These are phyloP conservation scores for Aureobasidium sp. DNA, from an alignment of 2,329 filamentous ascomycete species.

Conservation along the genomic window DNA sequence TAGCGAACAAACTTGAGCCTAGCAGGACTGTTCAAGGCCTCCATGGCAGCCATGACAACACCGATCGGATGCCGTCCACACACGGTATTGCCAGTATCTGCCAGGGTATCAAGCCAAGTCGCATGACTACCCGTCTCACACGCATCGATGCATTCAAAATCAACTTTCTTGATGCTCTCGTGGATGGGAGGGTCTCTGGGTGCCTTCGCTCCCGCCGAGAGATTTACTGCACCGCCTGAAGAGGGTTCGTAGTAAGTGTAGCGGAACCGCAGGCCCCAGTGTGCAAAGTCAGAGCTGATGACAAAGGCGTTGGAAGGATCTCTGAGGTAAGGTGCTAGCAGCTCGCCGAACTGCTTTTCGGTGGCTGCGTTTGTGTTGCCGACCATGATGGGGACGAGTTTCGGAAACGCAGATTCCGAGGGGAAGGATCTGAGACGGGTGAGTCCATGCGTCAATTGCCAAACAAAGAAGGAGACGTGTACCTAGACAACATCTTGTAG, in stretches of 20 bases:
- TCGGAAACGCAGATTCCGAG: constrained; percentile 54
- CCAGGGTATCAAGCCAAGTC: constrained; percentile 61
- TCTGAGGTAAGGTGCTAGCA: constrained; percentile 71
- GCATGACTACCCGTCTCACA: constrained; percentile 70
- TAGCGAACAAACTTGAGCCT: constrained; percentile 76
- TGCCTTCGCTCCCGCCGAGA: constrained; percentile 36
- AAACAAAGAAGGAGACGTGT: not conserved
- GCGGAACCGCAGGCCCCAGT: constrained; percentile 80
- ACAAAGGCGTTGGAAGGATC: constrained; percentile 76
- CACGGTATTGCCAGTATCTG: constrained; percentile 77
- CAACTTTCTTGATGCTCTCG: constrained; percentile 74
- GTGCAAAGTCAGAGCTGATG: constrained; percentile 92
- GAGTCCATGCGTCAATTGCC: not conserved
- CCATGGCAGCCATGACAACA: constrained; percentile 80
- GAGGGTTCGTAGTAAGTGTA: constrained; percentile 71
- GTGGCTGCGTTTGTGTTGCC: constrained; percentile 61
- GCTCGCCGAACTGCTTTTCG: constrained; percentile 60
- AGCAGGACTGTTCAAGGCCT: constrained; percentile 44
- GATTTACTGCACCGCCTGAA: constrained; percentile 36
- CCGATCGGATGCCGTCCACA: constrained; percentile 95
- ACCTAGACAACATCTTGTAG: constrained; percentile 63
- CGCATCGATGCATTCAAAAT: constrained; percentile 75
- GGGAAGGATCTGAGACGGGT: constrained; percentile 25
- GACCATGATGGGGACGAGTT: constrained; percentile 77
- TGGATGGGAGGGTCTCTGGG: constrained; percentile 57